These are phyloP conservation scores for Eucalyptus pauciflora DNA, from an alignment of 345 rosid genomes.

Conservation along the genomic window DNA sequence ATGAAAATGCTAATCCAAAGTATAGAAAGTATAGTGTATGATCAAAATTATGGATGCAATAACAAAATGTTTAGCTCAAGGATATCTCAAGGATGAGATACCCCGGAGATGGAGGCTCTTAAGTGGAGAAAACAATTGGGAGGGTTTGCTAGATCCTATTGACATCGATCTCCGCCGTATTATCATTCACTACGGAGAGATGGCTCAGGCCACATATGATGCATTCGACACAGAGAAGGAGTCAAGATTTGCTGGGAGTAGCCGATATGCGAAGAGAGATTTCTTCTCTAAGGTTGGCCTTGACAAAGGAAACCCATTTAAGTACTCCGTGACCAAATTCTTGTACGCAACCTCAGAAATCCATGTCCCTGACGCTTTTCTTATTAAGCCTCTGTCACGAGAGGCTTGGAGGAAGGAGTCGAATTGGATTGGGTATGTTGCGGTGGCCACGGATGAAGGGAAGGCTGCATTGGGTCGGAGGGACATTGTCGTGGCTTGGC, in stretches of 20 bases:
- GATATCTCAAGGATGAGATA: background rate
- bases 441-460: conserved; percentile 74
- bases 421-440: conserved; percentile 75
- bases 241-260: conserved; percentile 50
- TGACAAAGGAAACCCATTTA: conserved; percentile 45
- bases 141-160: conserved; percentile 50
- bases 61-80: background rate
- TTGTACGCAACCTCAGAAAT: conserved; percentile 60
- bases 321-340: conserved; percentile 58
- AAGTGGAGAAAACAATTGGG: conserved; percentile 62
- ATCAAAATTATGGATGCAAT: background rate
- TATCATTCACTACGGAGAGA: conserved; percentile 73
- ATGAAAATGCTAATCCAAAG: background rate
- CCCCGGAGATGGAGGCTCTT: conserved; percentile 52
- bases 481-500: conserved; percentile 79
- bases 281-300: conserved; percentile 53
- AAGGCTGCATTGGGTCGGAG: conserved; percentile 53
- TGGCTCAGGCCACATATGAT: conserved; percentile 72
- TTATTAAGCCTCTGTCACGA: conserved; percentile 43
- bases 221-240: conserved; percentile 45
- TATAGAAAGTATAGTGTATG: background rate
- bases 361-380: conserved; percentile 52
- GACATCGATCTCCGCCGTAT: conserved; percentile 59
- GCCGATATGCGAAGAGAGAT: conserved; percentile 36
- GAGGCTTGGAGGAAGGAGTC: conserved; percentile 86